phyloP scores from a whole-genome alignment of 2,329 filamentous ascomycete species.

The Fonsecaea monophora region DNA sequence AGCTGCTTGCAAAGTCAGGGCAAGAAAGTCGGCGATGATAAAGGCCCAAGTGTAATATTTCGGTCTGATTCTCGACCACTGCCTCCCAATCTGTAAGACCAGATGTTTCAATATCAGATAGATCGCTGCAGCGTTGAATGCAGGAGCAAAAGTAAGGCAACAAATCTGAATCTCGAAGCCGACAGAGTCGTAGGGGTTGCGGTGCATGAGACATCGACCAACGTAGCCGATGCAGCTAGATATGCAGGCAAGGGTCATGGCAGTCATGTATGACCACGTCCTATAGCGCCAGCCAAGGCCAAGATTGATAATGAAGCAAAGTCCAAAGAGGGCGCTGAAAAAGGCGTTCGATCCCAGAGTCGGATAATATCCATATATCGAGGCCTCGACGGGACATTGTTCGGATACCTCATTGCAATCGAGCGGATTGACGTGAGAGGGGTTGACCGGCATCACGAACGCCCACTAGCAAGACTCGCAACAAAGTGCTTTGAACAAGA shows the following conservation, averaged over 20 bases:
- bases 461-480: background rate
- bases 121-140: slow-evolving; percentile 62
- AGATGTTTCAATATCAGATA: slow-evolving; percentile 65
- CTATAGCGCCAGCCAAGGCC: slow-evolving; percentile 58
- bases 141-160: slow-evolving; percentile 63
- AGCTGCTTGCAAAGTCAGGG: slow-evolving; percentile 64
- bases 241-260: slow-evolving; percentile 53
- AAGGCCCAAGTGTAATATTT: slow-evolving; percentile 65
- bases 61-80: slow-evolving; percentile 57
- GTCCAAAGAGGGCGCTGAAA: slow-evolving; percentile 59
- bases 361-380: slow-evolving; percentile 63
- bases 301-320: slow-evolving; percentile 58
- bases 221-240: slow-evolving; percentile 64
- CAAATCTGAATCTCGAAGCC: slow-evolving; percentile 62
- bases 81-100: slow-evolving; percentile 61
- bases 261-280: slow-evolving; percentile 64
- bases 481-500: slow-evolving; percentile 4
- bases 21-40: slow-evolving; percentile 64
- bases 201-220: slow-evolving; percentile 60
- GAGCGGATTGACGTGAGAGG: slow-evolving; percentile 29
- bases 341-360: slow-evolving; percentile 59
- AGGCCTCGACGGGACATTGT: slow-evolving; percentile 55
- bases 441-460: slow-evolving; percentile 25
- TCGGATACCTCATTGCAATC: slow-evolving; percentile 43
- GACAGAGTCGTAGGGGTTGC: slow-evolving; percentile 58